Evolutionary conservation across 768 basidiomycete genomes (phyloP), one percentile per base, ranked within the genome.

Genomic region (Hericium coralloides): DNA sequence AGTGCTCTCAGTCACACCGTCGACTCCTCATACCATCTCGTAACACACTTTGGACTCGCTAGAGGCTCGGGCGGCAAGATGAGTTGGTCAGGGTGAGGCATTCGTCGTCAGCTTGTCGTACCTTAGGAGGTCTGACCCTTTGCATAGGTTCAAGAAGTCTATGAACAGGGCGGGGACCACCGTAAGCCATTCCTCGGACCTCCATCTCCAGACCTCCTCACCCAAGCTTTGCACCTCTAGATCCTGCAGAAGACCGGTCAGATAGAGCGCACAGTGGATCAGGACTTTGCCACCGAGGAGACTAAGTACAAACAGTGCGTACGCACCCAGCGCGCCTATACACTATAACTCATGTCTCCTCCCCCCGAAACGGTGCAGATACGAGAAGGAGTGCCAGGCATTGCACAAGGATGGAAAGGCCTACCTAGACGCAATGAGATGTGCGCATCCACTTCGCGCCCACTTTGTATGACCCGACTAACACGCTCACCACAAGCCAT

Each of bases 241-340:
- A 80, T 98, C 65, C 80, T 95, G 69, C 95, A 98, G 78, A 98
- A 98, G 83, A 95, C 95, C 1, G 95, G 95, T 56, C 95, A 98
- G 73, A 92, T 98, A 58, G 95, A 98, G 69, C 80, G 94, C 26
- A 98, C 95, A 0, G 82, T 97, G 23, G 95, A 98, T 72, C 76
- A 90, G 52, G 94, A 98, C 66, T 98, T 97, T 66, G 78, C 86
- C 14, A 87, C 94, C 57, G 95, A 97, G 70, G 92, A 97, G 69
- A 82, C 85, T 50, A 90, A 94, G 68, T 98, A 84, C 76, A 83
- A 84, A 74, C 81, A 81, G 95, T 97, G 69, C 69, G 92, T 74
- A 12, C 25, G 20, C 53, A 38, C 15, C 8, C 45, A 7, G n/a
- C 55, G 26, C 38, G 22, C 15, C 38, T 61, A 36, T 43, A 55